Evolutionary conservation across 306 rosid species (phyloP).

Genomic region (Medicago ruthenica): DNA sequence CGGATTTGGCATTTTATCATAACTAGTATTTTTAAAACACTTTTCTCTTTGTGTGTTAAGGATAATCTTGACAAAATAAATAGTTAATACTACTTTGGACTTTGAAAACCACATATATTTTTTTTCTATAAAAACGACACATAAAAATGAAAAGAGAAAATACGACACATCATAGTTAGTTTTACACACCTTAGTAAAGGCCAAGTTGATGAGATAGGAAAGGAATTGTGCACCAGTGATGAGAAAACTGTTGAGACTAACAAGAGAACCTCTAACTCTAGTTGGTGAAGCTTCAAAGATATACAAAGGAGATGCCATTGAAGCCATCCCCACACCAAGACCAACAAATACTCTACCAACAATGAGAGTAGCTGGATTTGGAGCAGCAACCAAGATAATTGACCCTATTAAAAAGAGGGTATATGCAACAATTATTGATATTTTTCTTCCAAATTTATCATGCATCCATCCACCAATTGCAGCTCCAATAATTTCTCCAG

Average conservation of each 20-base stretch:
- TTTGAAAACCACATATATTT: too few relatives aligned
- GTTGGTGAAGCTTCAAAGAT: conserved; percentile 77
- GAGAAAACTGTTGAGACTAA: conserved; percentile 67
- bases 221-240: conserved; percentile 78
- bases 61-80: too few relatives aligned
- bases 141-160: too few relatives aligned
- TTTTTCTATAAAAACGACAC: not conserved
- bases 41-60: too few relatives aligned
- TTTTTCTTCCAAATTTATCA: conserved; percentile 59
- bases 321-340: conserved; percentile 75
- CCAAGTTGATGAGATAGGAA: conserved; percentile 73
- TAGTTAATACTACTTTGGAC: too few relatives aligned
- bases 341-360: conserved; percentile 64
- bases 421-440: conserved; percentile 57
- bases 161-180: not conserved
- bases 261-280: conserved; percentile 73
- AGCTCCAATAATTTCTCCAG: conserved; percentile 76
- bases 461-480: conserved; percentile 69
- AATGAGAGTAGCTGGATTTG: conserved; percentile 47
- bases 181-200: conserved; percentile 55
- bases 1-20: too few relatives aligned
- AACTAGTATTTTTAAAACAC: too few relatives aligned
- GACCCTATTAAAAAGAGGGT: conserved; percentile 58
- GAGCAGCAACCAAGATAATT: conserved; percentile 56
- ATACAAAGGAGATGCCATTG: conserved; percentile 72